These are phyloP conservation scores for Blastobotrys indianensis DNA, from an alignment of 1,139 yeast species.

Conservation along the genomic window DNA sequence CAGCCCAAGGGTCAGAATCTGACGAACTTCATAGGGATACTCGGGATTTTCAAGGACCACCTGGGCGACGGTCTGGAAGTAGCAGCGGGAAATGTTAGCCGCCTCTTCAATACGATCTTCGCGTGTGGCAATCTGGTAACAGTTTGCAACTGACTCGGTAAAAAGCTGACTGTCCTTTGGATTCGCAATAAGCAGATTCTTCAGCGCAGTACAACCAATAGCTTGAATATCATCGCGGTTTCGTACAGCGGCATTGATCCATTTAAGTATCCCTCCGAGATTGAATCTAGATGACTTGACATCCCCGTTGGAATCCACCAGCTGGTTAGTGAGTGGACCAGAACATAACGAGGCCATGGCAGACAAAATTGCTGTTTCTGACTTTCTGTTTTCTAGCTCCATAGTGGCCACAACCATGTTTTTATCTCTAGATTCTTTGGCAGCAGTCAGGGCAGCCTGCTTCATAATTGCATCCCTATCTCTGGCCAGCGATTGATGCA, in stretches of 20 bases:
- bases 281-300: slow-evolving; percentile 53
- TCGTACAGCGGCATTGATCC: slow-evolving; percentile 70
- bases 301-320: slow-evolving; percentile 2
- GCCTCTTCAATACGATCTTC: slow-evolving; percentile 28
- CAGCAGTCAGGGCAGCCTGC: slow-evolving; percentile 23
- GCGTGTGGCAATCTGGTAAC: slow-evolving; percentile 46
- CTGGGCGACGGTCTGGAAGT: slow-evolving; percentile 66
- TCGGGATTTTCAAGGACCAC: slow-evolving; percentile 44
- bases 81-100: slow-evolving; percentile 49
- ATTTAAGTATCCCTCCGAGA: slow-evolving; percentile 57
- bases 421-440: slow-evolving; percentile 31
- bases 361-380: slow-evolving; percentile 68
- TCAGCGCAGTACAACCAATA: slow-evolving; percentile 68
- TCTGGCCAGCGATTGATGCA: slow-evolving; percentile 50
- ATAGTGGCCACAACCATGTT: slow-evolving; percentile 60
- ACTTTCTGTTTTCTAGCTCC: slow-evolving; percentile 70
- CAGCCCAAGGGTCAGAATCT: slow-evolving; percentile 57
- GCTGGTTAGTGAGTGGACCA: slow-evolving; percentile 27
- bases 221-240: slow-evolving; percentile 54
- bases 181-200: slow-evolving; percentile 58
- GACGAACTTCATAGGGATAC: slow-evolving; percentile 45
- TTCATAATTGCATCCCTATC: slow-evolving; percentile 64
- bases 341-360: slow-evolving; percentile 80
- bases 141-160: slow-evolving; percentile 58
- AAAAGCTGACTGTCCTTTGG: slow-evolving; percentile 52